A percentile compares a stretch with the other conserved stretches of the same genome.
Evolutionary conservation across 2,329 filamentous ascomycete genomes (phyloP).

Genomic region (Neobulgaria alba): DNA sequence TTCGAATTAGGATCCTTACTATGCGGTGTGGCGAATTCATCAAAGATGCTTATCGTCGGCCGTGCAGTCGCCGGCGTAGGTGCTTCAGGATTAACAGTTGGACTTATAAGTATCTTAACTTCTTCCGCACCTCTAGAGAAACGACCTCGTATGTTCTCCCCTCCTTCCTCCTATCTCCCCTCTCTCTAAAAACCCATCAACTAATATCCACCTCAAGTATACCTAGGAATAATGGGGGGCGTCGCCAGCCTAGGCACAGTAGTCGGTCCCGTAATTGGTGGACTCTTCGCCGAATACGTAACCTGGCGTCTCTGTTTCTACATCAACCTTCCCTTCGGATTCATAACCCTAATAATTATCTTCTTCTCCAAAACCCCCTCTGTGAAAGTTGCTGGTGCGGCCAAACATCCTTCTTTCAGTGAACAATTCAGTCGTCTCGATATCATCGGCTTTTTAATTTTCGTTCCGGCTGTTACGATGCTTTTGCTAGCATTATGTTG

Average conservation of each 20-base stretch:
- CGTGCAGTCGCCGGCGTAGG: slow-evolving; percentile 27
- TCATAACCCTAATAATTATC: slow-evolving; percentile 22
- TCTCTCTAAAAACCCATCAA: too few species aligned
- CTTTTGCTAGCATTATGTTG: slow-evolving; percentile 26
- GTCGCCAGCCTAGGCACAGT: slow-evolving; percentile 14
- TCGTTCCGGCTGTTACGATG: slow-evolving; percentile 32
- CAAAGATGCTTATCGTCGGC: slow-evolving; percentile 26
- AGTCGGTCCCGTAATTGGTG: slow-evolving; percentile 26
- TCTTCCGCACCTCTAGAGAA: slow-evolving; percentile 19
- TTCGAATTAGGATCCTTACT: slow-evolving; percentile 30
- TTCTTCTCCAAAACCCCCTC: slow-evolving; percentile 29
- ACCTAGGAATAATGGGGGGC: slow-evolving; percentile 22
- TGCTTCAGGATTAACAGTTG: slow-evolving; percentile 25
- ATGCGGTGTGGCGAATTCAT: slow-evolving; percentile 26
- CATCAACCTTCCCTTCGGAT: slow-evolving; percentile 34
- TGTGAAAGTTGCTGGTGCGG: slow-evolving; percentile 4
- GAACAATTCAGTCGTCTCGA: slow-evolving; percentile 21
- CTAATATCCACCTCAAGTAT: too few species aligned
- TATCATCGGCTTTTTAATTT: slow-evolving; percentile 31
- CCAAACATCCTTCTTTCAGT: neutral
- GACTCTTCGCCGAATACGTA: slow-evolving; percentile 27
- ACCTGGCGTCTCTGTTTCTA: slow-evolving; percentile 12
- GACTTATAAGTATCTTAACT: slow-evolving; percentile 20
- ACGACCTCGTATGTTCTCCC: too few species aligned
- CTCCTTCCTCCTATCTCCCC: too few species aligned